These are phyloP conservation scores for Peronosclerospora sorghi DNA, from an alignment of 352 stramenopile species.

Conservation along the genomic window DNA sequence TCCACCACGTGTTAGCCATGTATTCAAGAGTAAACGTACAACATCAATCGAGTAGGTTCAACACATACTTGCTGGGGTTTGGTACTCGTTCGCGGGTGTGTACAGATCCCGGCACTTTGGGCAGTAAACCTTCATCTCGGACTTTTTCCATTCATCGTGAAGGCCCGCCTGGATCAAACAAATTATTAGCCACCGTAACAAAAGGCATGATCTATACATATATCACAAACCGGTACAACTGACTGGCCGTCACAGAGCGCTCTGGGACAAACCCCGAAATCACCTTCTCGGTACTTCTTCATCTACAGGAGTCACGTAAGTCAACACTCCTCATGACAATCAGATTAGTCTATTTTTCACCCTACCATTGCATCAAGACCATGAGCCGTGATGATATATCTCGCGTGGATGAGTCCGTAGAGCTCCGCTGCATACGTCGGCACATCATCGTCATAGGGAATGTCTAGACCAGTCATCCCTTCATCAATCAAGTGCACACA, in stretches of 20 bases:
- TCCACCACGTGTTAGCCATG: conserved; percentile 3
- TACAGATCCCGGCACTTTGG: conserved; percentile 84
- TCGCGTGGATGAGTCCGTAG: conserved; percentile 83
- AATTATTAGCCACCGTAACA: too few relatives aligned
- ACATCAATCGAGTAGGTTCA: background rate
- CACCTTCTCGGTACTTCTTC: conserved; percentile 84
- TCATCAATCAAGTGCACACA: background rate
- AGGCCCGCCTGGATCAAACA: conserved; percentile 46
- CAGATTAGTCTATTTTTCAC: background rate
- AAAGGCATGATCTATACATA: too few relatives aligned
- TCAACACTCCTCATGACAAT: background rate
- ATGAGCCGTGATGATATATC: conserved; percentile 85
- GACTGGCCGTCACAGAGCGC: conserved; percentile 75
- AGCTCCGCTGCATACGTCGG: conserved; percentile 80
- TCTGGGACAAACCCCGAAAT: conserved; percentile 81
- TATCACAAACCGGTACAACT: conserved; percentile 59
- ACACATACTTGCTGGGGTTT: conserved; percentile 69
- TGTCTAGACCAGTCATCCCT: conserved; percentile 39
- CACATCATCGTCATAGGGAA: conserved; percentile 84
- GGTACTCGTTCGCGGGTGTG: conserved; percentile 74
- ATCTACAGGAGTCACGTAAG: conserved; percentile 22
- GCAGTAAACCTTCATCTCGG: conserved; percentile 87
- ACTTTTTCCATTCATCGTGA: conserved; percentile 85
- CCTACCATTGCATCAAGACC: conserved; percentile 80
- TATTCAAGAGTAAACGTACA: background rate